These are phyloP conservation scores for Coccomyxa sp. DNA, from an alignment of 139 green algal genomes.

Conservation along the genomic window DNA sequence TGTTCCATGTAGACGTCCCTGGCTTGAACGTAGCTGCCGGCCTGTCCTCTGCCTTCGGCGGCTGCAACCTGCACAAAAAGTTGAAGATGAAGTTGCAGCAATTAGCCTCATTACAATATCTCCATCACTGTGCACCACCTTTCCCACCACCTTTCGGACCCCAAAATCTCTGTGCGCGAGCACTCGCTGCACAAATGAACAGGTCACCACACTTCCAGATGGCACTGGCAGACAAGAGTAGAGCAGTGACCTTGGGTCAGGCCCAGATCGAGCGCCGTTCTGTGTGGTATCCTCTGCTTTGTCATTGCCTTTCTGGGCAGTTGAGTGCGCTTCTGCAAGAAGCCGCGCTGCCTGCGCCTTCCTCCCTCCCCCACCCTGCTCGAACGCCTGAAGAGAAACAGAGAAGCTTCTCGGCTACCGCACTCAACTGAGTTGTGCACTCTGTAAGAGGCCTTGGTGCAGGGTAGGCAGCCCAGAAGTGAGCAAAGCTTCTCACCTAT, in stretches of 20 bases:
- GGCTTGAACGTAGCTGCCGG: slow-evolving; percentile 66
- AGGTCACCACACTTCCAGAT: neutral
- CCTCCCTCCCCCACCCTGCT: slow-evolving; percentile 52
- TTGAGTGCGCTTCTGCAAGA: slow-evolving; percentile 57
- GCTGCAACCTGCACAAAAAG: slow-evolving; percentile 30
- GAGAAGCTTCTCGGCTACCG: no score
- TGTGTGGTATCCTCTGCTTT: slow-evolving; percentile 4
- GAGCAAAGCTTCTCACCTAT: no score
- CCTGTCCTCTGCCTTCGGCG: slow-evolving; percentile 26
- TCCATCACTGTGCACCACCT: neutral
- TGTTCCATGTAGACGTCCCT: slow-evolving; percentile 84
- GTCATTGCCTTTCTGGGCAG: neutral
- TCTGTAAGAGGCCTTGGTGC: no score
- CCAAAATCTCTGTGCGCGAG: neutral
- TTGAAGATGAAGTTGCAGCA: no score
- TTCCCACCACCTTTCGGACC: neutral
- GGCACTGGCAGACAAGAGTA: neutral
- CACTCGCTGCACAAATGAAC: neutral
- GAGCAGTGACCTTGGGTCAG: slow-evolving; percentile 13
- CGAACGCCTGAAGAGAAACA: slow-evolving; percentile 20
- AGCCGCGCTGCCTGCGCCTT: slow-evolving; percentile 49
- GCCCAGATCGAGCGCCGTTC: slow-evolving; percentile 1
- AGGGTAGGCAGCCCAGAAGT: no score
- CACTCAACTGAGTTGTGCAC: no score
- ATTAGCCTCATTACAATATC: neutral